Base-by-base conservation (phyloP, 208 protist genomes). In the Crithidia fasciculata region DNA sequence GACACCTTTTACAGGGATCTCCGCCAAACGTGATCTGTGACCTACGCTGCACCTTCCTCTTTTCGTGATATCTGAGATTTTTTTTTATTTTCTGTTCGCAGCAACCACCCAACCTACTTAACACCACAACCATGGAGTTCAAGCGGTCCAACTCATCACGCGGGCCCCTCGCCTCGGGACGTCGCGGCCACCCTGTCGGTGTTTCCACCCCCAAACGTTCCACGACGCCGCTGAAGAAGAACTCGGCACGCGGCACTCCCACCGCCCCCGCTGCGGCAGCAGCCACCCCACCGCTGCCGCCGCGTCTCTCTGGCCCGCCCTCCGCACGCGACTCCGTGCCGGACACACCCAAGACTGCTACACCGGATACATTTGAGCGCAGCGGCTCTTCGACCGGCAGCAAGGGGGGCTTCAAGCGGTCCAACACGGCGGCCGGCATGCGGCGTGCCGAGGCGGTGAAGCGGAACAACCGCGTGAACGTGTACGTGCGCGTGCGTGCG, bases 401-500 rank as follows among this genome's bases (percentile, higher is more conserved):
- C 69, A 84, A 76, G 60, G 72, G 54, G 19, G 49, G 16, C 7
- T 94, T 90, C 70, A 85, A 85, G 61, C 83, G 90, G n/a, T 79
- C 67, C 55, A 87, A 82, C 70, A 90, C 87, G 12, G 78, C 62
- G 16, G 75, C 72, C 0, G 83, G 82, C n/a, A 68, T 86, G 62
- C 74, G 82, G 40, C 79, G 80, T 47, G 82, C 75, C 3, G 85
- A 87, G 49, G 66, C 28, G 28, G 28, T 28, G 28, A 78, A 83
- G 65, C 74, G 77, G 19, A 86, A 91, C 69, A 90, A 88, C 63
- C 84, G 87, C 16, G 88, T 95, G 40, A 95, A 91, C 71, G 89
- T 96, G 19, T 96, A 96, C 65, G 91, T 86, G 68, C 91, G 89
- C 71, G 87, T 96, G 62, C 91, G 91, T 78, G 88, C 80, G 54